Base-by-base conservation (phyloP, 331 rosid species). In the Malus hybrid region DNA sequence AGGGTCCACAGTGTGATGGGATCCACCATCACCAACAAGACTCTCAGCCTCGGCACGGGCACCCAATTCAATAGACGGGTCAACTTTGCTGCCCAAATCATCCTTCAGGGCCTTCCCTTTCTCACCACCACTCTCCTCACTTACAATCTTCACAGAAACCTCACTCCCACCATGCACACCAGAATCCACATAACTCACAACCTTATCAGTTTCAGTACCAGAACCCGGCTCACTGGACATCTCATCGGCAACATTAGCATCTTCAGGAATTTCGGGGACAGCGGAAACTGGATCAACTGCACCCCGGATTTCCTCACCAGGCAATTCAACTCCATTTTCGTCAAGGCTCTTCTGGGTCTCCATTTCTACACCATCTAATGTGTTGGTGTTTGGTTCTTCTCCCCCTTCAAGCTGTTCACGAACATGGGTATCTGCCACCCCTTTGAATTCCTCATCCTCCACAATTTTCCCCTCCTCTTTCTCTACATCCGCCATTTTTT, bases 321-420 rank as follows among this genome's bases (percentile, higher is more conserved):
- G 39, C 68, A 59, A 34, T 60, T 24, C 42, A 73, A 73, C 68
- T 24, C 60, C 77, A 44, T 14, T 62, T 10, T 18, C 69, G 61
- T 65, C 29, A 28, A 39, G 13, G 65, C 20, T 64, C 59, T 73
- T 61, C 77, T 42, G 77, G 60, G 65, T 61, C 69, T 73, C 60
- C 31, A 42, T 31, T 42, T 60, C 65, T 10, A 61, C 77, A 60
- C 69, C 18, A 61, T 44, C 69, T 42, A 61, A 67, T 0, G 69
- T 29, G 14, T 27, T 42, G 42, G 77, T 29, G 42, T 42, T 73
- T 1, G 69, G 69, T 59, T 73, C 68, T 73, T 59, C 54, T 11
- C 6, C 22, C 54, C 10, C 67, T 59, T 59, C 76, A 16, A 59
- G 56, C 2, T 14, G 36, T 36, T 52, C 66, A 33, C 15, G 76